Percentiles rank a stretch among this genome's conserved stretches.
These are phyloP conservation scores for Fusarium sulawesiense DNA, from an alignment of 2,329 filamentous ascomycete species.

Conservation along the genomic window DNA sequence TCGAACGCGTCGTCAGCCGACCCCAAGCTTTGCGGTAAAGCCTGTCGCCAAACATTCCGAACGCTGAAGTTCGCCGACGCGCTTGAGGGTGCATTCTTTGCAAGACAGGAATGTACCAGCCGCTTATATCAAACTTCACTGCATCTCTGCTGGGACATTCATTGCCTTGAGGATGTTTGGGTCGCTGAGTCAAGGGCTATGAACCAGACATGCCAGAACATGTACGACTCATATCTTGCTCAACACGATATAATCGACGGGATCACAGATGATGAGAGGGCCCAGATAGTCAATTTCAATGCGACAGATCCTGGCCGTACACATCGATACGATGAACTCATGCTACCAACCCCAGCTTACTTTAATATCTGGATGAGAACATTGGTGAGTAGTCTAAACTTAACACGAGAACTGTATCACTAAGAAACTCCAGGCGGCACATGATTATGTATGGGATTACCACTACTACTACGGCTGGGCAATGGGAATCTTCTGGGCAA, in stretches of 20 bases:
- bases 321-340: background rate
- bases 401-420: accelerated
- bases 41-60: conserved; percentile 22
- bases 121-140: conserved; percentile 4
- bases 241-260: background rate
- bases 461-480: conserved; percentile 16
- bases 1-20: background rate
- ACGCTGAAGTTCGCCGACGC: conserved; percentile 17
- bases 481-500: conserved; percentile 7
- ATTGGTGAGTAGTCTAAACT: background rate
- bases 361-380: conserved; percentile 8
- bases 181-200: background rate
- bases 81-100: conserved; percentile 7
- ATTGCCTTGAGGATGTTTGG: background rate
- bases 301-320: background rate
- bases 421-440: background rate
- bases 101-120: conserved; percentile 6
- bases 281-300: background rate
- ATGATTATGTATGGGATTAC: conserved; percentile 13
- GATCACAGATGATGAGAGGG: background rate
- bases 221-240: background rate
- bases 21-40: background rate
- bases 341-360: conserved; percentile 5
- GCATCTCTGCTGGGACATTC: conserved; percentile 9
- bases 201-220: conserved; percentile 9